phyloP scores from a whole-genome alignment of 176 grass and related monocot genomes.

The Zizania latifolia region DNA sequence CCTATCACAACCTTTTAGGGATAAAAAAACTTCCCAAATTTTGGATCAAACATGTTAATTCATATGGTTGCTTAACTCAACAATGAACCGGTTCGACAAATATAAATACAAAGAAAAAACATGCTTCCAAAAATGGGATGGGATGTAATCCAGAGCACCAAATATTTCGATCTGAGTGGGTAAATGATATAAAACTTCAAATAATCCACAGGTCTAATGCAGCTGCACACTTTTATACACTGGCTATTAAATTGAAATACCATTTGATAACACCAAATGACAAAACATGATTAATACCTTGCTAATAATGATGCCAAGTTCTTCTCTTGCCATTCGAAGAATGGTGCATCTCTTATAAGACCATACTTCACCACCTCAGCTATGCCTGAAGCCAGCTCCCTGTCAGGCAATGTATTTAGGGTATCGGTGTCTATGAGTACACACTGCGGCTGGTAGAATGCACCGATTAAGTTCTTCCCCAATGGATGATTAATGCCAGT shows the following conservation, averaged over 20 bases:
- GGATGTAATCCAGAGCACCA: not conserved
- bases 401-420: slow-evolving; percentile 76
- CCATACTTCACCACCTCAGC: slow-evolving; percentile 91
- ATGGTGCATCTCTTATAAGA: slow-evolving; percentile 82
- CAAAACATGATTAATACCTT: slow-evolving; percentile 44
- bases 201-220: not conserved
- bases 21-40: not conserved
- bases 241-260: not conserved
- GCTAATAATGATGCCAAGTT: slow-evolving; percentile 69
- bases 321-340: slow-evolving; percentile 97
- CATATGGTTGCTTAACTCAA: not conserved
- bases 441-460: slow-evolving; percentile 86
- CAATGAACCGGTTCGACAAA: not conserved
- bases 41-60: not conserved
- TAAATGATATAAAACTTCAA: not conserved
- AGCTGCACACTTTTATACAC: not conserved
- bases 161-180: not conserved
- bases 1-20: too few relatives aligned
- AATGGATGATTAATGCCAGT: slow-evolving; percentile 84
- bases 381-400: slow-evolving; percentile 82
- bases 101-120: not conserved
- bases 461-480: slow-evolving; percentile 85
- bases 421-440: slow-evolving; percentile 88
- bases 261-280: not conserved
- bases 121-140: not conserved